phyloP scores from a whole-genome alignment of 1,139 yeast genomes.

The Hyphopichia wangnamkhiaoensis region DNA sequence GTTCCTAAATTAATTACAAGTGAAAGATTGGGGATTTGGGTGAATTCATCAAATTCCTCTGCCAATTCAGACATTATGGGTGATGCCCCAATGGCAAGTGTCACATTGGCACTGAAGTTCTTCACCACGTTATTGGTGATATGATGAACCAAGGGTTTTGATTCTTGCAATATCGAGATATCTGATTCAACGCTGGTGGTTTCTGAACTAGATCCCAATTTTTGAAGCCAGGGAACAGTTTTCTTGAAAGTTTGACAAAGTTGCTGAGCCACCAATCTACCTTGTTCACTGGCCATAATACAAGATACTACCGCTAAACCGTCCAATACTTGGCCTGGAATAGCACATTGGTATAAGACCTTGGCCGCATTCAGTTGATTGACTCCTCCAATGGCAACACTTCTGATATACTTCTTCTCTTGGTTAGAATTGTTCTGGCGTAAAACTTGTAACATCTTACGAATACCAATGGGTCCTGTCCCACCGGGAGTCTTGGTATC shows the following conservation, averaged over 20 bases:
- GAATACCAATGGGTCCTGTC: slow-evolving; percentile 68
- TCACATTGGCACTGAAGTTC: slow-evolving; percentile 86
- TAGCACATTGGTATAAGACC: slow-evolving; percentile 52
- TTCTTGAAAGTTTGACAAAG: no score
- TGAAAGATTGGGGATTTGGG: slow-evolving; percentile 49
- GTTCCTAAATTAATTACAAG: slow-evolving; percentile 81
- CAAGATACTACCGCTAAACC: slow-evolving; percentile 90
- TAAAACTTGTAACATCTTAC: slow-evolving; percentile 53
- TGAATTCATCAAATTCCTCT: slow-evolving; percentile 69
- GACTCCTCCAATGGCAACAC: slow-evolving; percentile 89
- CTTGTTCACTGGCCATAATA: slow-evolving; percentile 69
- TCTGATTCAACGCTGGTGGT: slow-evolving; percentile 12
- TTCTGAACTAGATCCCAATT: background rate
- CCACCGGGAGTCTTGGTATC: slow-evolving; percentile 44
- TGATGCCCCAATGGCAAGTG: slow-evolving; percentile 81
- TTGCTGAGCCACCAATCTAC: no score
- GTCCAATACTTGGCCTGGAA: slow-evolving; percentile 54
- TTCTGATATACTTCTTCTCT: slow-evolving; percentile 34
- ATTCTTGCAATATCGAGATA: slow-evolving; percentile 4
- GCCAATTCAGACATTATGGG: slow-evolving; percentile 89
- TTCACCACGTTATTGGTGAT: slow-evolving; percentile 90
- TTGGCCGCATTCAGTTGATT: slow-evolving; percentile 63
- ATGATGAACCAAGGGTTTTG: slow-evolving; percentile 74
- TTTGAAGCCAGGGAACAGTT: slow-evolving; percentile 16
- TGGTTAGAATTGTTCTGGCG: slow-evolving; percentile 25